Base-by-base conservation (phyloP, 805 yeast species). In the Cephaloascus albidus region DNA sequence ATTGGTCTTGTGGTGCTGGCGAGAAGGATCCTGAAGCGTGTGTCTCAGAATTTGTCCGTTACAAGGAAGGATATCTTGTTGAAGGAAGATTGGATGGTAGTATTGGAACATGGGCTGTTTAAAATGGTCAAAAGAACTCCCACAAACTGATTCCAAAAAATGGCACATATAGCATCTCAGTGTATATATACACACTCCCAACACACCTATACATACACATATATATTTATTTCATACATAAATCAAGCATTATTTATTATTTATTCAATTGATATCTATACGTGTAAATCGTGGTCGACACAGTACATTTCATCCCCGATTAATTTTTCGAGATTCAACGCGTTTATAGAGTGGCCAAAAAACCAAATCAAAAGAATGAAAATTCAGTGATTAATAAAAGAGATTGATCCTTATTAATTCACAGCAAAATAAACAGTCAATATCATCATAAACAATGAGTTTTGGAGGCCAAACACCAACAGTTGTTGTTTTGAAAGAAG, bases 401-500 rank as follows among this genome's bases (percentile, higher is more conserved):
- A n/a, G n/a, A n/a, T n/a, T n/a, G n/a, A n/a, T n/a, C n/a, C n/a
- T n/a, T n/a, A n/a, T n/a, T n/a, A n/a, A n/a, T n/a, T n/a, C n/a
- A n/a, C n/a, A n/a, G 12, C 12, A 23, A 23, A 23, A 23, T 23
- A 23, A 23, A 23, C 28, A 23, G 12, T 23, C 12, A 16, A 10
- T 27, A 36, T n/a, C n/a, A n/a, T n/a, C n/a, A n/a, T n/a, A n/a
- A n/a, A 37, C 43, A 34, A 89, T 88, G 96, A 83, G 82, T 54
- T 87, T 86, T 57, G 85, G 90, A 46, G 85, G 84, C 40, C 96
- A 89, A 61, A 84, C 97, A 31, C 98, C 98, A 36, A 90, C 98
- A n/a, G 85, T 90, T 51, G 97, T 93, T 45, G 97, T 93, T 39
- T 78, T 93, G 45, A 90, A 89, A 59, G 99, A 93, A 63, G 99